These are phyloP conservation scores for Naganishia cerealis DNA, from an alignment of 1,284 basidiomycete species.

Conservation along the genomic window DNA sequence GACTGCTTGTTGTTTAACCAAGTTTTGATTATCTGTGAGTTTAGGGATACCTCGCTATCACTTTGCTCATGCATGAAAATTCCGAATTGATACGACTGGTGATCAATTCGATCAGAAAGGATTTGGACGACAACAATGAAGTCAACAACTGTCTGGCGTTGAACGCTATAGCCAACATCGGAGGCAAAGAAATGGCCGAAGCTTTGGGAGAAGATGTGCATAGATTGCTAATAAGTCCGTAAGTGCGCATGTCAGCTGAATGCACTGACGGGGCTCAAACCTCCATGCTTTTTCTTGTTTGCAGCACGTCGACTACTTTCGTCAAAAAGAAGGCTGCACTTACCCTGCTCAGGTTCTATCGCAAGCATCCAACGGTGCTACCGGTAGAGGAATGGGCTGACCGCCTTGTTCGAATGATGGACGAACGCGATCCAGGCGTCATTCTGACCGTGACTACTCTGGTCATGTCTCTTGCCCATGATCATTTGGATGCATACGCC, in stretches of 20 bases:
- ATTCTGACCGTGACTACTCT: conserved; percentile 89
- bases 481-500: conserved; percentile 82
- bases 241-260: conserved; percentile 49
- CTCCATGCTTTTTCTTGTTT: neutral
- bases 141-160: conserved; percentile 93
- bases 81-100: conserved; percentile 93
- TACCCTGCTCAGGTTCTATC: conserved; percentile 85
- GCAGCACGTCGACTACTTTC: conserved; percentile 88
- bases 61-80: conserved; percentile 96
- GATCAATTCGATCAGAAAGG: conserved; percentile 96
- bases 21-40: neutral
- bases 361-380: conserved; percentile 92
- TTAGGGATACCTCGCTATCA: conserved; percentile 94
- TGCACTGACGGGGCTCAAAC: neutral
- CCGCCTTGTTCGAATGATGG: conserved; percentile 90
- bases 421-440: conserved; percentile 88
- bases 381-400: conserved; percentile 93
- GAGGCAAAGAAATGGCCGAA: conserved; percentile 97
- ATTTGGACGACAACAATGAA: conserved; percentile 91
- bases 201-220: conserved; percentile 90
- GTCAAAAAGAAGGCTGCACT: conserved; percentile 99
- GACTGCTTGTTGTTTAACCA: neutral
- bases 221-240: conserved; percentile 92
- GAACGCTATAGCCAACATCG: conserved; percentile 97
- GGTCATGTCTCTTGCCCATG: conserved; percentile 92